Conservation (phyloP, 257 asterid genomes). For the Nemophila menziesii region DNA sequence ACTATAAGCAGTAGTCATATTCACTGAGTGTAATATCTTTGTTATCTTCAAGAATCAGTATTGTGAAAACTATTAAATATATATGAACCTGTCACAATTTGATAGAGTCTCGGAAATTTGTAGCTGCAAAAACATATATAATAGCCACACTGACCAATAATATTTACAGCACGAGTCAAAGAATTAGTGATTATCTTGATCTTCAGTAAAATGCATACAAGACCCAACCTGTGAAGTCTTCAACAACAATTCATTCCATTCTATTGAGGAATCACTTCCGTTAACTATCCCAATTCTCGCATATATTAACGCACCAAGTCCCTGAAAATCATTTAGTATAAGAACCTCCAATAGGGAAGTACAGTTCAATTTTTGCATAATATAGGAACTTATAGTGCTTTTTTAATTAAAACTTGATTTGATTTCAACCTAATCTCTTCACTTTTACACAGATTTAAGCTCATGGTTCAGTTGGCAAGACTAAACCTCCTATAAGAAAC, state of each 20-base stretch:
- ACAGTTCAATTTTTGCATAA: too few relatives aligned
- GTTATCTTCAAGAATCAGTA: constrained; percentile 9
- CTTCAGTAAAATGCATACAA: not conserved
- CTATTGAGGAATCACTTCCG: constrained; percentile 70
- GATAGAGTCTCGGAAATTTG: constrained; percentile 5
- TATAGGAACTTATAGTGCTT: too few relatives aligned
- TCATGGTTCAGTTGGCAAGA: too few relatives aligned
- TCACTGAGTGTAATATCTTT: constrained; percentile 1
- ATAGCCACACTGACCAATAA: constrained; percentile 1
- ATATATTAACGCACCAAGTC: constrained; percentile 61
- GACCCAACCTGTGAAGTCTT: constrained; percentile 88
- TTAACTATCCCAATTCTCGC: constrained; percentile 92
- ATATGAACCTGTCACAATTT: not conserved
- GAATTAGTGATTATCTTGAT: not conserved
- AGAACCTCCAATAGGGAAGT: not conserved
- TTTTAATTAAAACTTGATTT: too few relatives aligned
- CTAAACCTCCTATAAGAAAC: too few relatives aligned
- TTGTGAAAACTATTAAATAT: not conserved
- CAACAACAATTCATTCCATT: constrained; percentile 92
- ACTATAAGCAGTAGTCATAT: too few relatives aligned
- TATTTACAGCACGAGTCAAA: constrained; percentile 24
- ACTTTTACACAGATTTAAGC: too few relatives aligned
- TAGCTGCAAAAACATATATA: constrained; percentile 2
- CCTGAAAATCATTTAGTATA: constrained; percentile 27
- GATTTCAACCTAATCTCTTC: too few relatives aligned